Evolutionary conservation across 345 rosid genomes (phyloP), one percentile per base, ranked within the genome.

Genomic region (Camelina neglecta): DNA sequence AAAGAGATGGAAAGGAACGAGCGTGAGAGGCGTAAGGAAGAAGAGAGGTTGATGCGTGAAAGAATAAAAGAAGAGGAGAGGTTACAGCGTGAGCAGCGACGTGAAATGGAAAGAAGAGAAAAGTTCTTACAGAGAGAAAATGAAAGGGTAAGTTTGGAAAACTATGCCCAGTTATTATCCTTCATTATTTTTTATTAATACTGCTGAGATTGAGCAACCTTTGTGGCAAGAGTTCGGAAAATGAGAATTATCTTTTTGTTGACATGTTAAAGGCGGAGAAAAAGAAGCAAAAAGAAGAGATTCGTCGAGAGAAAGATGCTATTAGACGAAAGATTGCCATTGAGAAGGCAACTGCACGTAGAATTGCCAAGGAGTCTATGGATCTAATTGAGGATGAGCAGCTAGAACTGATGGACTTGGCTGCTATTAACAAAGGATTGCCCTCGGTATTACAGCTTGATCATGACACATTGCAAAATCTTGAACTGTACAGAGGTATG

Each of bases 321-420:
- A 85, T 84, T 81, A 91, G 84, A 79, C 97, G 89, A 60, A 92
- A 87, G 80, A 76, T 89, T 84, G 99, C 99, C 33, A 73, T 89
- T 79, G 98, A 96, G 89, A 96, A 85, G 83, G 99, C 99, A 62
- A 89, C 97, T 81, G 98, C 99, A 45, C 94, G 98, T 63, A 91
- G 83, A 80, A 87, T 93, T 82, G 99, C 99, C 61, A 96, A 90
- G 77, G 99, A 96, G 75, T 87, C 99, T 57, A 87, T 91, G 96
- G 99, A 93, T 85, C 97, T 96, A 78, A 83, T 96, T 59, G 99
- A 96, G 82, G 99, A 96, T 87, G 98, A 96, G 71, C 99, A 93
- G 79, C 85, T 93, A 79, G 99, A 96, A 81, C 88, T 96, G 81
- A 93, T 96, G 99, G 99, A 96, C 62, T 82, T 93, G 87, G 97